These are phyloP conservation scores for Yamadazyma scolyti DNA, from an alignment of 805 yeast species.

Conservation along the genomic window DNA sequence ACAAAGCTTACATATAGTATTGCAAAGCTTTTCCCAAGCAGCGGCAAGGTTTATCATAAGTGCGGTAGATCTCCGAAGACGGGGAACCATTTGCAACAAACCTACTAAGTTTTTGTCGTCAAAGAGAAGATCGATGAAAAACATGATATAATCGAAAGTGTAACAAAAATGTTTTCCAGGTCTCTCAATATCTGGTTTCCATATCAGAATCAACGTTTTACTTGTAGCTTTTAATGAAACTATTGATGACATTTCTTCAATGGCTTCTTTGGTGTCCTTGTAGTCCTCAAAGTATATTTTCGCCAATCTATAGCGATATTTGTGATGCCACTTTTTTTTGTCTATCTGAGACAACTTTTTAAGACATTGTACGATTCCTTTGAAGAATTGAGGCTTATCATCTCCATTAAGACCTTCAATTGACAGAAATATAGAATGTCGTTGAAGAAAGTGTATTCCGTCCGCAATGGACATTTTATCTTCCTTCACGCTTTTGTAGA, in stretches of 20 bases:
- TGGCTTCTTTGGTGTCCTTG: conserved; percentile 51
- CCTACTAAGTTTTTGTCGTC: conserved; percentile 54
- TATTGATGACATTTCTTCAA: conserved; percentile 58
- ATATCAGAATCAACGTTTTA: conserved; percentile 74
- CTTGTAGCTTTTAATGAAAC: conserved; percentile 64
- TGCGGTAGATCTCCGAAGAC: conserved; percentile 73
- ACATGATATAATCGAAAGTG: conserved; percentile 63
- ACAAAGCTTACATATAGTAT: conserved; percentile 48
- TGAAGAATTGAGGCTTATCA: conserved; percentile 21
- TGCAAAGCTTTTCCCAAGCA: conserved; percentile 65
- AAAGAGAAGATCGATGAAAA: conserved; percentile 55
- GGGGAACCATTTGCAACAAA: conserved; percentile 59
- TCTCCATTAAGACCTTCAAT: background rate
- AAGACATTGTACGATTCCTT: conserved; percentile 43
- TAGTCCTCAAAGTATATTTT: conserved; percentile 54
- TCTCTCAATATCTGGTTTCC: conserved; percentile 90
- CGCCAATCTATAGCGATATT: conserved; percentile 73
- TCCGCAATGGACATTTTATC: conserved; percentile 28
- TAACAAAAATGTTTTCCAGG: conserved; percentile 92
- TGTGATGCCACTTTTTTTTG: conserved; percentile 89
- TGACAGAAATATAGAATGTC: conserved; percentile 19
- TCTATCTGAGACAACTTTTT: conserved; percentile 52
- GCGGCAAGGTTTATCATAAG: conserved; percentile 64
- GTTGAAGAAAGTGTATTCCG: conserved; percentile 39
- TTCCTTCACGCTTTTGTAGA: conserved; percentile 51